phyloP scores from a whole-genome alignment of 1,139 yeast species.

The Candida albicans region DNA sequence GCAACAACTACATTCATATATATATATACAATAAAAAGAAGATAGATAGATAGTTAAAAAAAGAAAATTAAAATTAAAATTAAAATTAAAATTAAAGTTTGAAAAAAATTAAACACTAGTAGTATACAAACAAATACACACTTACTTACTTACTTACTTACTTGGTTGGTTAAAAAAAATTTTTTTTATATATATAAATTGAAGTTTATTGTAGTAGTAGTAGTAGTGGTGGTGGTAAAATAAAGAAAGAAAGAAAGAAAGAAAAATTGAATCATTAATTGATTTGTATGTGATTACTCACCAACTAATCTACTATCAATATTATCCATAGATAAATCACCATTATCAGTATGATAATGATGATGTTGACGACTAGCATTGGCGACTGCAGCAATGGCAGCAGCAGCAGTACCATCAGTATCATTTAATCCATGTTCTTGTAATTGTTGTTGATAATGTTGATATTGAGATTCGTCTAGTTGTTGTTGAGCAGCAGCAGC shows the following conservation, averaged over 20 bases:
- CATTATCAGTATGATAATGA: conserved; percentile 28
- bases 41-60: not conserved
- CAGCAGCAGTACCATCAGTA: conserved; percentile 35
- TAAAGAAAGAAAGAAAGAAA: not conserved
- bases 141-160: not conserved
- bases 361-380: conserved; percentile 30
- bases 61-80: not conserved
- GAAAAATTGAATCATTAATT: not conserved
- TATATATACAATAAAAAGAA: conserved; percentile 1
- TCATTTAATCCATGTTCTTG: conserved; percentile 24
- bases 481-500: conserved; percentile 37
- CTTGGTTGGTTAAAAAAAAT: too few relatives aligned
- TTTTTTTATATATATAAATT: too few relatives aligned
- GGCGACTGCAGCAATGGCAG: conserved; percentile 48
- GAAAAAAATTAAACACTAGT: too few relatives aligned
- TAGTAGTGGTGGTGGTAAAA: too few relatives aligned
- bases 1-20: too few relatives aligned
- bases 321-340: conserved; percentile 47
- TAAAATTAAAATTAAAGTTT: too few relatives aligned
- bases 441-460: conserved; percentile 25
- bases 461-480: conserved; percentile 32
- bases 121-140: too few relatives aligned
- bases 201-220: too few relatives aligned
- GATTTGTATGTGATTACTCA: conserved; percentile 24
- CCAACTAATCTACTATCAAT: conserved; percentile 51